Evolutionary conservation across 371 early-diverging fungal species (phyloP), one percentile per base, ranked within the genome.

Genomic region (Coemansia linderi): DNA sequence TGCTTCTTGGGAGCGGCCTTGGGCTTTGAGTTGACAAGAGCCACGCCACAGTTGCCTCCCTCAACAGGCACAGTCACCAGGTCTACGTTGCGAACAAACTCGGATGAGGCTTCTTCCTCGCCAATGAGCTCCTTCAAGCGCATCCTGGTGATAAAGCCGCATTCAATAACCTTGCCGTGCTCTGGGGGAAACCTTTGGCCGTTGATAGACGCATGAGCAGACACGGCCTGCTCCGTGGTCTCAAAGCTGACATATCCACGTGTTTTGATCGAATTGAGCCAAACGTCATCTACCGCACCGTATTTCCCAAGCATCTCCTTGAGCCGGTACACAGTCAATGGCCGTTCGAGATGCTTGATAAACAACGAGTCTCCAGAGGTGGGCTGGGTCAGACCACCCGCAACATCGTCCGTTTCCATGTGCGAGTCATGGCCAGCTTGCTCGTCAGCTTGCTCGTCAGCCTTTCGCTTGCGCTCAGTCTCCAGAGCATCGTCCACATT

Each of bases 191-290:
- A 92, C 13, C 82, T 75, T 4, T 84, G 81, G 12, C 89, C 89
- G 61, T 92, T 79, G 59, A 89, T 80, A 1, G 78, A 75, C 5
- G 63, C 65, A 56, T 71, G 79, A 12, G 92, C 92, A 13, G 82
- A 75, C 27, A 79, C 70, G 0, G 92, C 91, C 37, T 85, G 66
- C 31, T 70, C 72, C 10, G 27, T 60, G 8, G 78, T 81, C 15
- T 83, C 84, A 69, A 86, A 93, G 89, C 90, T 84, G n/a, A 88
- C 93, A 84, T 88, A 94, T 59, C 90, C 89, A 67, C 92, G 93
- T 1, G 93, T 89, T 62, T 92, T 92, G 77, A 94, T 92, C 36
- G 84, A 84, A 78, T 93, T 91, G 84, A 94, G 90, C 94, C 94
- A 93, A 27, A 92, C 84, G 52, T 85, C 83, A 33, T 87, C 87